Evolutionary conservation across 225 moss, liverwort and hornwort genomes (phyloP), one percentile per base, ranked within the genome.

Genomic region (Polytrichum commune): DNA sequence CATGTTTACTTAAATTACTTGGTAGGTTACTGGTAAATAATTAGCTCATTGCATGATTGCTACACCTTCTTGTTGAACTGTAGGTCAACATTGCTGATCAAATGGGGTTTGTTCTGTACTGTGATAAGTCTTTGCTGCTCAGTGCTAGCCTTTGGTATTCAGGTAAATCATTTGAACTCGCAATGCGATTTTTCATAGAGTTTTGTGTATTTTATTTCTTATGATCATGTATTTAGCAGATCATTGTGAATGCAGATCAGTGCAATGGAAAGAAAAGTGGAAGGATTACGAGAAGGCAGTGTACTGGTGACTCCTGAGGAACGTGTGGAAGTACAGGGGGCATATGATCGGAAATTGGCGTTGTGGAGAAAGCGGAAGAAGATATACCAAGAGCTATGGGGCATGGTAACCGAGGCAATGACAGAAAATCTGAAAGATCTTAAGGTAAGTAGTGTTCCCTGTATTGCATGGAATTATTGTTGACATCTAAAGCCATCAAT

Each of bases 321-420:
- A 66, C 92, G 87, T 60, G 71, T 79, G 76, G 73, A 86, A 84
- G 88, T 89, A 55, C 85, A 91, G 74, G 81, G 80, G 26, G 76
- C 85, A 8, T 98, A 86, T 38, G 81, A 79, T 30, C 71, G 77
- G 68, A 98, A 90, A 67, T 30, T 90, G 65, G 75, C 77, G 55
- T 38, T 91, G 13, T 98, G 98, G 98, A 88, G 85, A 71, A 93
- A 85, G 78, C 80, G 98, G 79, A 98, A 90, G 75, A 85, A 90
- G 71, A 90, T 91, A 53, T 98, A 91, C 76, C 93, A 88, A 76
- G 98, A 98, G n/a, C 74, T 98, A 73, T 95, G 95, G 95, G 91
- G 90, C 64, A 93, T 90, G 91, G 85, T 98, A 46, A 86, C 84
- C n/a, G 98, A 98, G 67, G 86, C 90, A 27, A 84, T 98, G 82